Evolutionary conservation across 495 filamentous ascomycete genomes (phyloP), one percentile per base, ranked within the genome.

Genomic region (Hyaloscypha hepaticicola): DNA sequence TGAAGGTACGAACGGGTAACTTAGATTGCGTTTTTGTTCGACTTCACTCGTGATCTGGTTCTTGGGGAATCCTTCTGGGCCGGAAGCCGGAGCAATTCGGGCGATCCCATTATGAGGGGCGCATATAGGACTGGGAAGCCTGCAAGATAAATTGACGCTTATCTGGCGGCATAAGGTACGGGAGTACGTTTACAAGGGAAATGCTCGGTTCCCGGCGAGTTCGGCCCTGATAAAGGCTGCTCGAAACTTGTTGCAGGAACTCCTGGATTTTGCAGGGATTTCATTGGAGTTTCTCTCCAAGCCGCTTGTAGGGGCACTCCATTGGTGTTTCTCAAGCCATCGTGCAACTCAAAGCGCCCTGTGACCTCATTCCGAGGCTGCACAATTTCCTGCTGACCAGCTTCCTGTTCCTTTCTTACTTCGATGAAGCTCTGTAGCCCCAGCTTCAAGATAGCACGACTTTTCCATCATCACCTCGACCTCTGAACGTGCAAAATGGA

Each of bases 331-430:
- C 31, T 12, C 0, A 33, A 9, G 0, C 11, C 38, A 16, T 0
- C 38, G 16, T 16, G 38, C 11, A 45, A 8, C 9, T 14, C 6
- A 41, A 19, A 45, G 14, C 19, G 0, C 38, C n/a, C n/a, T 4
- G 38, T 45, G 38, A 45, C 38, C 38, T 45, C 38, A 45, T 45
- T 45, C 38, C 38, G 38, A 45, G 38, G 38, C n/a, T n/a, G n/a
- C 38, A 45, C 12, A 16, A 34, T 34, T n/a, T 45, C 38, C 11
- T 16, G 4, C 12, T 45, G 38, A 16, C 38, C 38, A 45, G 19
- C 6, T 12, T 19, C 19, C 38, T 14, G 0, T 33, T 33, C 31
- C 12, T 33, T 45, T 45, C 38, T 4, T 4, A 45, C 7, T 16
- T 45, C 38, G 16, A 19, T 45, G 11, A 45, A 45, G 38, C 38